Percentiles rank a stretch among this genome's conserved stretches.
phyloP scores from a whole-genome alignment of 164 flowering plant species.

The Sextonia rubra region DNA sequence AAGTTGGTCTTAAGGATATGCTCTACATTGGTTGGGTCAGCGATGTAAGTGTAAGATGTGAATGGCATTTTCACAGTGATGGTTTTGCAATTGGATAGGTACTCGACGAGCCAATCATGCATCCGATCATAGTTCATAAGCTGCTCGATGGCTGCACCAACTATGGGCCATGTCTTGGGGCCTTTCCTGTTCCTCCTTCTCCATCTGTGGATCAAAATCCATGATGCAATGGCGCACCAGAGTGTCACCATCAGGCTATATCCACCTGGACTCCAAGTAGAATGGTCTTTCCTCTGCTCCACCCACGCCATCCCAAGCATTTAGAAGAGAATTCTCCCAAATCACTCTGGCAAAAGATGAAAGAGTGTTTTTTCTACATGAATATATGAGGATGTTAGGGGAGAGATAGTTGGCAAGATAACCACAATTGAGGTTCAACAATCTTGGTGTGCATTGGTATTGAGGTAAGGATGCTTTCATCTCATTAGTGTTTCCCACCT shows the following conservation, averaged over 20 bases:
- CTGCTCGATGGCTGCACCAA: slow-evolving; percentile 89
- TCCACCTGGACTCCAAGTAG: slow-evolving; percentile 14
- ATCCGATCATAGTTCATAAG: slow-evolving; percentile 64
- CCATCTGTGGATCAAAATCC: slow-evolving; percentile 71
- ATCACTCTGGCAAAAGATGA: too few relatives aligned
- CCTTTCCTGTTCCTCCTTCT: slow-evolving; percentile 62
- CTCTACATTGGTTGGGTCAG: slow-evolving; percentile 86
- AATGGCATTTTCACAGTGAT: slow-evolving; percentile 86
- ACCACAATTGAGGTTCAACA: slow-evolving; percentile 4
- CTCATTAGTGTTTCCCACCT: slow-evolving; percentile 2
- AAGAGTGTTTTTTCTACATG: neutral
- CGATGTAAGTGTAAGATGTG: slow-evolving; percentile 80
- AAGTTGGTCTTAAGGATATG: slow-evolving; percentile 86
- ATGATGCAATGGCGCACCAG: slow-evolving; percentile 33
- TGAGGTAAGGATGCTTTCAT: slow-evolving; percentile 1
- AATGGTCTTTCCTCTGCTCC: slow-evolving; percentile 4
- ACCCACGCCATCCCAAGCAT: neutral
- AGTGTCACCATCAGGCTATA: slow-evolving; percentile 22
- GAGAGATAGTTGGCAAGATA: neutral
- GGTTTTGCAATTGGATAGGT: slow-evolving; percentile 48
- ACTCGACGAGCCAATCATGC: slow-evolving; percentile 89
- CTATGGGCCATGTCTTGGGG: slow-evolving; percentile 91
- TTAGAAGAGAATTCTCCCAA: too few relatives aligned
- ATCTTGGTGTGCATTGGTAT: slow-evolving; percentile 16
- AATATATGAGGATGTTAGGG: slow-evolving; percentile 1